Percentiles rank a stretch among this genome's conserved stretches.
Evolutionary conservation across 805 yeast genomes (phyloP).

Genomic region (Candida vaughaniae): DNA sequence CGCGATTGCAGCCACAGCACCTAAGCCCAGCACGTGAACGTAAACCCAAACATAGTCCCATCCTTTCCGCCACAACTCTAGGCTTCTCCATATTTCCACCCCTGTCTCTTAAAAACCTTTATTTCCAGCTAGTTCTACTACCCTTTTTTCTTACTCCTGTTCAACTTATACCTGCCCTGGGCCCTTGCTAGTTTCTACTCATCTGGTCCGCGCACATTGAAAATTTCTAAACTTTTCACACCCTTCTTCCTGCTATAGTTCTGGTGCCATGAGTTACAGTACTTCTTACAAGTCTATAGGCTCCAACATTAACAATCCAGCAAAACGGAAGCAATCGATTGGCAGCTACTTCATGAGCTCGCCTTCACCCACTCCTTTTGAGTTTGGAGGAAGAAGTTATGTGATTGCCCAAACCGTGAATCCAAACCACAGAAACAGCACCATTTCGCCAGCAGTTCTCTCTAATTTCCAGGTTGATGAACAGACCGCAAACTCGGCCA

Average conservation of each 20-base stretch:
- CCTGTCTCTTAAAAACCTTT: too few relatives aligned
- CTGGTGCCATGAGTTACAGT: constrained; percentile 5
- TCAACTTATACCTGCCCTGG: too few relatives aligned
- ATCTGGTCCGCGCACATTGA: too few relatives aligned
- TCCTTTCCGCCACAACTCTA: too few relatives aligned
- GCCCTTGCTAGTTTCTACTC: too few relatives aligned
- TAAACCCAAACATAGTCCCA: too few relatives aligned
- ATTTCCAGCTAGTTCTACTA: too few relatives aligned
- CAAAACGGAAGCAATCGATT: constrained; percentile 1
- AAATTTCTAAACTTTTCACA: too few relatives aligned
- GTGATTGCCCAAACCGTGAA: constrained; percentile 17
- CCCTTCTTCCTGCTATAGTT: too few relatives aligned
- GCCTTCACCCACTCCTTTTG: constrained; percentile 26
- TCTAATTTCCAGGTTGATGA: constrained; percentile 53
- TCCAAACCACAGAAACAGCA: constrained; percentile 27
- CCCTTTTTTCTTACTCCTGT: too few relatives aligned
- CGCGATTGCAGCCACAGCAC: not conserved
- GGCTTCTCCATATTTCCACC: too few relatives aligned
- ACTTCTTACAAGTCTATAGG: not conserved
- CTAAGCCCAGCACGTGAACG: too few relatives aligned
- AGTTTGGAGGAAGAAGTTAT: constrained; percentile 44
- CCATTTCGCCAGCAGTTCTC: constrained; percentile 44
- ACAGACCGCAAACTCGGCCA: constrained; percentile 56
- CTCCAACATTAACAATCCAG: not conserved
- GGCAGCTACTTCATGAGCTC: constrained; percentile 11